A percentile compares a stretch with the other conserved stretches of the same genome.
Evolutionary conservation across 768 basidiomycete species (phyloP).

Genomic region (Tylopilus plumbeoviolaceoides): DNA sequence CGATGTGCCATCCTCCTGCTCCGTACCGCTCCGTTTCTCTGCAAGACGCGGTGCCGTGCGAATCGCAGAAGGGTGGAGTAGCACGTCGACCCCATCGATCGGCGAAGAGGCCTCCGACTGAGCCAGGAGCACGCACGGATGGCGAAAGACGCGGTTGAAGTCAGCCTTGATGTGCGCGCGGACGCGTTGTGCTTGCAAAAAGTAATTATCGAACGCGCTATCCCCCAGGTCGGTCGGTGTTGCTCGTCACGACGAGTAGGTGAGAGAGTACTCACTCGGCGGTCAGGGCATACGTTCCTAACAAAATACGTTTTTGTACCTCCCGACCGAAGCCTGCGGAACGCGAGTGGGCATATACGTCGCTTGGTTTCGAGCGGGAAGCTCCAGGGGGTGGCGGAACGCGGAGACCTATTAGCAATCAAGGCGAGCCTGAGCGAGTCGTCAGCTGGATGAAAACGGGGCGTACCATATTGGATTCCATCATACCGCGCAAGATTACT

Average conservation of each 20-base stretch:
- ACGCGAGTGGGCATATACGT: conserved; percentile 63
- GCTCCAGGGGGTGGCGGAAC: conserved; percentile 39
- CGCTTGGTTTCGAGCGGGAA: conserved; percentile 46
- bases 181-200: conserved; percentile 85
- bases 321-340: conserved; percentile 75
- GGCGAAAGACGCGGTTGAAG: conserved; percentile 65
- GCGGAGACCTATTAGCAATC: conserved; percentile 43
- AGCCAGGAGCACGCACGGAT: conserved; percentile 47
- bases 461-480: conserved; percentile 78
- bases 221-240: neutral
- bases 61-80: conserved; percentile 86
- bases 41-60: conserved; percentile 69
- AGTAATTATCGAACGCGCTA: conserved; percentile 98
- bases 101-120: neutral
- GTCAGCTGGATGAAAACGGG: conserved; percentile 7
- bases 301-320: conserved; percentile 79
- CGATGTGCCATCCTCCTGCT: conserved; percentile 3
- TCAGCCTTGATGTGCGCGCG: conserved; percentile 69
- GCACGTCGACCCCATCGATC: conserved; percentile 59
- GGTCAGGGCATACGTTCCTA: conserved; percentile 88
- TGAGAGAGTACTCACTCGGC: conserved; percentile 64
- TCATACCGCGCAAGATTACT: conserved; percentile 90
- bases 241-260: neutral
- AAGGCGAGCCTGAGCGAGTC: neutral
- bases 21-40: neutral